These are phyloP conservation scores for Bjerkandera adusta DNA, from an alignment of 1,284 basidiomycete species.

Conservation along the genomic window DNA sequence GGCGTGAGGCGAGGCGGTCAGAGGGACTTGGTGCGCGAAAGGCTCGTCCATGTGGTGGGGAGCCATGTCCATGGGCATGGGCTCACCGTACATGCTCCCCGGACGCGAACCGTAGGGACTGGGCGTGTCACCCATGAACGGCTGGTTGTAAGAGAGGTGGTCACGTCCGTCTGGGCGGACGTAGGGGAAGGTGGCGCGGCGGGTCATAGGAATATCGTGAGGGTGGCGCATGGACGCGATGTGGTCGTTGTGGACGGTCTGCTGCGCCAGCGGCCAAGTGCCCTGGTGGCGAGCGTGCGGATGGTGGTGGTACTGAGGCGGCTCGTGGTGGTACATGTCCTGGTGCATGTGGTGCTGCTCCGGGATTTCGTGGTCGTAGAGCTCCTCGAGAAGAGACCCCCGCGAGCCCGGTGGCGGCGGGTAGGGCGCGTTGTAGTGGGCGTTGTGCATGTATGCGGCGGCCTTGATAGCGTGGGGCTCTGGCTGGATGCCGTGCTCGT, in stretches of 20 bases:
- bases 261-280: slow-evolving; percentile 31
- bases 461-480: slow-evolving; percentile 36
- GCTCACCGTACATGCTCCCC: slow-evolving; percentile 40
- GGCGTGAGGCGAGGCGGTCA: slow-evolving; percentile 40
- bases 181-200: slow-evolving; percentile 71
- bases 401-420: slow-evolving; percentile 37
- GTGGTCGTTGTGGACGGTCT: slow-evolving; percentile 33
- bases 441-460: slow-evolving; percentile 29
- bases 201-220: slow-evolving; percentile 47
- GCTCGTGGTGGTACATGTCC: slow-evolving; percentile 35
- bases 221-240: slow-evolving; percentile 32
- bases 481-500: slow-evolving; percentile 37
- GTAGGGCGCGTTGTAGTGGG: slow-evolving; percentile 31
- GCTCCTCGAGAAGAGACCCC: slow-evolving; percentile 63
- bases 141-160: slow-evolving; percentile 34
- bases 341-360: slow-evolving; percentile 40
- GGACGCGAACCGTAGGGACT: slow-evolving; percentile 34
- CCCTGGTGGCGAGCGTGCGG: slow-evolving; percentile 18
- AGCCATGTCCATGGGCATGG: slow-evolving; percentile 38
- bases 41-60: slow-evolving; percentile 35
- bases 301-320: slow-evolving; percentile 28
- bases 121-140: slow-evolving; percentile 31
- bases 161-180: slow-evolving; percentile 62
- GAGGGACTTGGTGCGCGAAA: slow-evolving; percentile 30
- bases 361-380: slow-evolving; percentile 46